Evolutionary conservation across 495 filamentous ascomycete species (phyloP), one percentile per base, ranked within the genome.

Genomic region (Penicillium cataractarum): DNA sequence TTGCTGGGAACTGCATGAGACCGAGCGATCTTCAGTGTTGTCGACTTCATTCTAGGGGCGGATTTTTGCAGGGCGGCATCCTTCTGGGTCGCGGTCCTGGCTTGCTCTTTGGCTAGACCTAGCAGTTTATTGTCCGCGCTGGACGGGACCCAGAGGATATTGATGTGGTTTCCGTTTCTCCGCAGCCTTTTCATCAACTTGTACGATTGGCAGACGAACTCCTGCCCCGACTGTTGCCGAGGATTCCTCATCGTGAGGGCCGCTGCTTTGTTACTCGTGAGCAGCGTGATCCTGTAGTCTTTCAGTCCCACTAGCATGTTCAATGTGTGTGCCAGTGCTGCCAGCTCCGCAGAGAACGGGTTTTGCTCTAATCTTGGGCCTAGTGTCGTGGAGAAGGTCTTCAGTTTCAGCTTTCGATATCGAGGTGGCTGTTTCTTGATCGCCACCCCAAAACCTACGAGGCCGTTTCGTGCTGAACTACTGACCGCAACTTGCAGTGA

Each of bases 41-140:
- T 65, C 37, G 58, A 62, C 57, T 65, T 65, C 35, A 67, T 67
- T 13, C 57, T 60, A 17, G 57, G 60, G 32, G 10, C 42, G 0
- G 37, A 31, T 64, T 7, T n/a, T 55, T 65, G 40, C 40, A 26
- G 56, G 64, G 27, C 32, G 46, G 66, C 29, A n/a, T 65, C 56
- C 46, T 67, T 56, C 42, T 65, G 21, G 13, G 60, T 69, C 31
- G 58, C 59, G 27, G 52, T 48, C 29, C 69, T 69, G 42, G 66
- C 66, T 56, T 72, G 64, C 52, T 67, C 61, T 61, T 71, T 72
- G 15, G 66, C 66, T 54, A 72, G 66, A 31, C 69, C 62, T 32
- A 67, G 35, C 42, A 72, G 62, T 50, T 65, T 61, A 24, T 69
- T 64, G 21, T 72, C 52, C 37, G 60, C 39, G 46, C 40, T 65